Evolutionary conservation across 2,329 filamentous ascomycete species (phyloP).

Genomic region (Fusarium nurragi): DNA sequence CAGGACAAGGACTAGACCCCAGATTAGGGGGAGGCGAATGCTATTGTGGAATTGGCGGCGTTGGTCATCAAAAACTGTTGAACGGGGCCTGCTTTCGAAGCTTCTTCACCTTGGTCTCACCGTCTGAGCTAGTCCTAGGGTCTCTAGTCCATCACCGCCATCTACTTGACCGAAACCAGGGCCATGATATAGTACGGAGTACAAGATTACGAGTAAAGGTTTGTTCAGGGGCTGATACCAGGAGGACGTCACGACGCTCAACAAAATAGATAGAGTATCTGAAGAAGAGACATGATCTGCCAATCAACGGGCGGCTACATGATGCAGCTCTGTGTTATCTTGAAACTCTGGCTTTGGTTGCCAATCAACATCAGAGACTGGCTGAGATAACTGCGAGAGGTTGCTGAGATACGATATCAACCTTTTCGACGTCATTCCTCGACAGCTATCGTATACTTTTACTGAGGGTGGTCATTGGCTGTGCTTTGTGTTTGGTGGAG

Average conservation of each 20-base stretch:
- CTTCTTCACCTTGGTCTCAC: slow-evolving; percentile 38
- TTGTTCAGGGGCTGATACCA: slow-evolving; percentile 12
- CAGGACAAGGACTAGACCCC: slow-evolving; percentile 6
- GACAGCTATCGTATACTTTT: neutral
- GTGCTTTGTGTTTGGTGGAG: neutral
- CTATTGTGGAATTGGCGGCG: slow-evolving; percentile 38
- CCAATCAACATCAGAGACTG: neutral
- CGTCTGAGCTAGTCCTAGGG: slow-evolving; percentile 16
- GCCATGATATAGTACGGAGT: neutral
- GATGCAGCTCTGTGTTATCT: slow-evolving; percentile 17
- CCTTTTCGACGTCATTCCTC: neutral
- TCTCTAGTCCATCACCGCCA: slow-evolving; percentile 21
- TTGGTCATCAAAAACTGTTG: slow-evolving; percentile 33
- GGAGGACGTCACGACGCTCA: slow-evolving; percentile 21
- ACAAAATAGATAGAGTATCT: slow-evolving; percentile 25
- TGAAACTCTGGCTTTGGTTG: slow-evolving; percentile 4
- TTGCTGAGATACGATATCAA: slow-evolving; percentile 1
- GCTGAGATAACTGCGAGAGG: neutral
- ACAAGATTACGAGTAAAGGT: slow-evolving; percentile 16
- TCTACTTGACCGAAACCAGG: slow-evolving; percentile 20
- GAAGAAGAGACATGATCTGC: neutral
- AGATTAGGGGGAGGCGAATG: slow-evolving; percentile 8
- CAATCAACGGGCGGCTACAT: slow-evolving; percentile 15
- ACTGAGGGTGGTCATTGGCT: neutral
- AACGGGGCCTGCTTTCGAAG: slow-evolving; percentile 22